Conservation (phyloP, 768 basidiomycete genomes). For the Pulveroboletus sp. region DNA sequence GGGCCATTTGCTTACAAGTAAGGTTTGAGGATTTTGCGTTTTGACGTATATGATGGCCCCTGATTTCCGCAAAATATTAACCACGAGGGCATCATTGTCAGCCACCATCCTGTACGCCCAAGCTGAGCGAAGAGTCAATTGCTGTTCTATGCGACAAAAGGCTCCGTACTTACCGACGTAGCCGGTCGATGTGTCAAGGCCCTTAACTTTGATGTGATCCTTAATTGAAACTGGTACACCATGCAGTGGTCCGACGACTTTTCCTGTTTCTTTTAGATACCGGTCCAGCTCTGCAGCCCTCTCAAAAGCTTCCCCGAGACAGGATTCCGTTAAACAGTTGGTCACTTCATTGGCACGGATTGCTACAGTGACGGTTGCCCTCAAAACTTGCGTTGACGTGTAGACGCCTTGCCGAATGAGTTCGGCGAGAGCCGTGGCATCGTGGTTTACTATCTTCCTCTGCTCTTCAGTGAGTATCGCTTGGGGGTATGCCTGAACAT, state of each 20-base stretch:
- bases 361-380: slow-evolving; percentile 26
- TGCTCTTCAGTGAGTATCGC: slow-evolving; percentile 23
- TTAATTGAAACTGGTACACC: slow-evolving; percentile 45
- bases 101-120: slow-evolving; percentile 40
- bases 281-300: slow-evolving; percentile 50
- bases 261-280: slow-evolving; percentile 42
- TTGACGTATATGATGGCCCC: slow-evolving; percentile 45
- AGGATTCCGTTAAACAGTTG: slow-evolving; percentile 57
- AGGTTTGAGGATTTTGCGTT: slow-evolving; percentile 47
- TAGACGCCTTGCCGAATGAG: slow-evolving; percentile 19
- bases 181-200: slow-evolving; percentile 38
- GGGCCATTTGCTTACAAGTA: slow-evolving; percentile 36
- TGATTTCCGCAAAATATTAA: slow-evolving; percentile 41
- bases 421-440: slow-evolving; percentile 28
- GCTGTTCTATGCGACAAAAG: background rate
- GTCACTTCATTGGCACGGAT: slow-evolving; percentile 34
- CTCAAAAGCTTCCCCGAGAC: slow-evolving; percentile 46
- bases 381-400: slow-evolving; percentile 25
- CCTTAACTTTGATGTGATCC: slow-evolving; percentile 45
- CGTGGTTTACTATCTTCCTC: slow-evolving; percentile 27
- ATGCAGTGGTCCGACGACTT: slow-evolving; percentile 44
- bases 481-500: slow-evolving; percentile 29
- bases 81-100: slow-evolving; percentile 40
- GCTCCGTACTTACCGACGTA: slow-evolving; percentile 19
- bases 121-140: slow-evolving; percentile 24